Evolutionary conservation across 805 yeast species (phyloP).

Genomic region (Yarrowia sp.): DNA sequence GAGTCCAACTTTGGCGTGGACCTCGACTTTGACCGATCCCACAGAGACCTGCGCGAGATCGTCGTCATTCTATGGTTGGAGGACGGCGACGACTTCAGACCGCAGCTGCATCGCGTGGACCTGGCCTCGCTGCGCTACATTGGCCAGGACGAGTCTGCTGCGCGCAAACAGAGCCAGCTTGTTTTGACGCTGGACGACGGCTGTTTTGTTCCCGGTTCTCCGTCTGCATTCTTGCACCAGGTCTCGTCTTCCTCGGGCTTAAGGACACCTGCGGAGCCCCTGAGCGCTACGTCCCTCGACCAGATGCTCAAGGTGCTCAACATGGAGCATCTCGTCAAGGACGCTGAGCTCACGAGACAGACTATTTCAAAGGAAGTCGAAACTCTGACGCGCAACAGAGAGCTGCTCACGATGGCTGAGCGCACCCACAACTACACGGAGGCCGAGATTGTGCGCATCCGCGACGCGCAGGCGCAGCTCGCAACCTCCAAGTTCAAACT

Average conservation of each 20-base stretch:
- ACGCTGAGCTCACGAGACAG: constrained; percentile 2
- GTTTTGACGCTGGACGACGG: constrained; percentile 8
- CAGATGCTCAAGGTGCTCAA: constrained; percentile 23
- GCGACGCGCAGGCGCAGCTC: not conserved
- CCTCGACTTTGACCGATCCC: not conserved
- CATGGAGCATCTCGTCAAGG: constrained; percentile 19
- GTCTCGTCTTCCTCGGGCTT: not conserved
- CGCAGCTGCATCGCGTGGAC: not conserved
- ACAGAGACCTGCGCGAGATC: constrained; percentile 1
- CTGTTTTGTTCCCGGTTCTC: constrained; percentile 3
- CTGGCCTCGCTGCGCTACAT: constrained; percentile 1
- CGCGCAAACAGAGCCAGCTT: not conserved
- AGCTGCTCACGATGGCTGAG: not conserved
- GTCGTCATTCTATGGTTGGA: constrained; percentile 12
- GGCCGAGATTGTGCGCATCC: constrained; percentile 7
- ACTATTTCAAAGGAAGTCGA: not conserved
- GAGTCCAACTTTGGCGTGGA: constrained; percentile 18
- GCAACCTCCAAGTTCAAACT: constrained; percentile 5
- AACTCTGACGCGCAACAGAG: not conserved
- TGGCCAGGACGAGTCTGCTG: constrained; percentile 10
- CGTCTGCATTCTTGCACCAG: constrained; percentile 1
- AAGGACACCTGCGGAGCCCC: constrained; percentile 17
- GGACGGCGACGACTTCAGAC: not conserved
- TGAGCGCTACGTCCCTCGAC: constrained; percentile 1
- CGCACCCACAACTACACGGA: not conserved